Percentiles rank a stretch among this genome's conserved stretches.
Conservation (phyloP, 306 rosid species). For the Fragaria ananassa region DNA sequence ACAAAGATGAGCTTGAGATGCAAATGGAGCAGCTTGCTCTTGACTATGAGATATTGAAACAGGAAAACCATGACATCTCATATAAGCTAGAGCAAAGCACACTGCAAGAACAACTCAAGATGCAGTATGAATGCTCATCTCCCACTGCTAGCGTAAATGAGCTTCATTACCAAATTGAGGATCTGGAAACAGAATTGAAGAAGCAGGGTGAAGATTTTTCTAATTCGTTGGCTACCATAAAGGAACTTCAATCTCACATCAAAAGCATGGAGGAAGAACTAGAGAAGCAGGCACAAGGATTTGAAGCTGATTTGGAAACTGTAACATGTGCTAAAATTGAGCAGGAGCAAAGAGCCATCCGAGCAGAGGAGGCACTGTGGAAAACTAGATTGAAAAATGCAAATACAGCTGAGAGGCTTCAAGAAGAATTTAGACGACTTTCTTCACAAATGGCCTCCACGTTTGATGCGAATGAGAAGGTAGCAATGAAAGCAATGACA, state of each 20-base stretch:
- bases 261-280: slow-evolving; percentile 67
- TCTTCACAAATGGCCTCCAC: slow-evolving; percentile 74
- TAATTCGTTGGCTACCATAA: slow-evolving; percentile 64
- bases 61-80: slow-evolving; percentile 80
- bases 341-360: slow-evolving; percentile 90
- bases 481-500: slow-evolving; percentile 59
- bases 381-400: slow-evolving; percentile 69
- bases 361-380: slow-evolving; percentile 77
- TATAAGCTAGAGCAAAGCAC: slow-evolving; percentile 83
- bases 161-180: slow-evolving; percentile 54
- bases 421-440: slow-evolving; percentile 78
- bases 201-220: slow-evolving; percentile 64
- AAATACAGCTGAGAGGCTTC: slow-evolving; percentile 78
- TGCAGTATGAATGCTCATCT: slow-evolving; percentile 71
- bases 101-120: slow-evolving; percentile 76
- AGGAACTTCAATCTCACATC: slow-evolving; percentile 59
- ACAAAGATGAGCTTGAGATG: slow-evolving; percentile 93
- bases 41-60: slow-evolving; percentile 94
- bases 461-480: slow-evolving; percentile 88
- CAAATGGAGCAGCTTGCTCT: slow-evolving; percentile 97
- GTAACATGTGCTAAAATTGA: slow-evolving; percentile 60
- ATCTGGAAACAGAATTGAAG: slow-evolving; percentile 66
- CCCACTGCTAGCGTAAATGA: slow-evolving; percentile 48
- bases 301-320: slow-evolving; percentile 73
- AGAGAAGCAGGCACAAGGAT: slow-evolving; percentile 62